A percentile compares a stretch with the other conserved stretches of the same genome.
These are phyloP conservation scores for Zelonia costaricensis DNA, from an alignment of 208 protist species.

Conservation along the genomic window DNA sequence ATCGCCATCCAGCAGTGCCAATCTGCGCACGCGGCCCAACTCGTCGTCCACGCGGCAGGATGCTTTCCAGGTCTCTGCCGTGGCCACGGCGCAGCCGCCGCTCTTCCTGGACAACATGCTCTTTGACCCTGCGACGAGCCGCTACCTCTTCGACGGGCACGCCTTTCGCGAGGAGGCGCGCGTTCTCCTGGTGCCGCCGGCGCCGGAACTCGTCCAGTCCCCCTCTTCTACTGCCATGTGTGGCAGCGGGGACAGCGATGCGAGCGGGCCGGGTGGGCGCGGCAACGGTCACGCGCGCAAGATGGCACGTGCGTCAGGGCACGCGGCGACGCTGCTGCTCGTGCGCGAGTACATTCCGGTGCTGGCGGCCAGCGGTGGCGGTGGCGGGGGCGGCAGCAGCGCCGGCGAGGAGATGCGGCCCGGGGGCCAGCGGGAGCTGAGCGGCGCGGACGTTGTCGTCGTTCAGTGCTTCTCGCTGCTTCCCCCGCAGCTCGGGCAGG, in stretches of 20 bases:
- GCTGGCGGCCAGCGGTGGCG: neutral
- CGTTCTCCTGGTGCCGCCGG: constrained; percentile 34
- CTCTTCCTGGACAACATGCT: constrained; percentile 64
- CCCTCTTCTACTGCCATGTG: neutral
- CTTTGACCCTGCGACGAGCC: constrained; percentile 45
- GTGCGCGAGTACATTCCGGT: constrained; percentile 73
- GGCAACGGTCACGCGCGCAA: neutral
- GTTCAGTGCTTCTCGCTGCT: constrained; percentile 80
- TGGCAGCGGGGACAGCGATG: neutral
- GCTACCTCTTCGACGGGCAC: constrained; percentile 63
- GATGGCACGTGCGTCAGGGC: no score
- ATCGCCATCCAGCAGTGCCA: neutral
- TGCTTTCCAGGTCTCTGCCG: neutral
- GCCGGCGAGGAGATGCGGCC: no score
- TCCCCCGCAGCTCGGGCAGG: constrained; percentile 24
- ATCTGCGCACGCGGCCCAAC: neutral
- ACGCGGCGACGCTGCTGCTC: constrained; percentile 25
- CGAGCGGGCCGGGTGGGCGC: no score
- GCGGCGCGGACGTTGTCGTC: constrained; percentile 3
- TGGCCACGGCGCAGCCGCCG: constrained; percentile 58
- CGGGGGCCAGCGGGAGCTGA: no score
- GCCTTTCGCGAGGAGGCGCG: constrained; percentile 76
- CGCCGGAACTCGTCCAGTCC: neutral
- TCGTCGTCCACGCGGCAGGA: neutral
- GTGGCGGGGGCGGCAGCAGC: no score